Base-by-base conservation (phyloP, 2,329 filamentous ascomycete genomes). In the Apiospora pterosperma region DNA sequence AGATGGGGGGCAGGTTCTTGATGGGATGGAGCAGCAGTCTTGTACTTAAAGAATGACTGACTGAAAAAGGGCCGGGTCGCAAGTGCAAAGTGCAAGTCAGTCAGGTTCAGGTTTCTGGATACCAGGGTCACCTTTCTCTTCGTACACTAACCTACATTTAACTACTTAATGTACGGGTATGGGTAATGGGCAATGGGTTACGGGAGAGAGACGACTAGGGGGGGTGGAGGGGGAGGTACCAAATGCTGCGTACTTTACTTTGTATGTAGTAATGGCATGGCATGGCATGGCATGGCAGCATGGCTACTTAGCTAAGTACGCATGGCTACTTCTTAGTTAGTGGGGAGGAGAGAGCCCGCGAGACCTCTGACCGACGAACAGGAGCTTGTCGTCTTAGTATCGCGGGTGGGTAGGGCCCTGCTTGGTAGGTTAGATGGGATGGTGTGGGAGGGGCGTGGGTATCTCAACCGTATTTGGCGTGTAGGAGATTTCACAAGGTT, bases 391-490 rank as follows among this genome's bases (percentile, higher is more conserved):
- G 34, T 11, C 16, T 38, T 60, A 28, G 34, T 10, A 60, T 60
- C 34, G 58, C 58, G 34, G 48, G 48, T 55, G 48, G 48, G 48
- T 55, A 55, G 48, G 48, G 48, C 48, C 48, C 21, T 19, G 28
- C 58, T 19, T 59, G 36, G 55, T 36, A 36, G 34, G n/a, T 11
- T 23, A 60, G 34, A 36, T 55, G 48, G n/a, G 34, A 60, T 60
- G 58, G 58, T 38, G 58, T 60, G 58, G 58, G 55, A 59, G 55
- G 55, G 55, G 55, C 55, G 31, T 59, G 55, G 34, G 55, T 59
- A 52, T 23, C n/a, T 59, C 55, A 31, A 59, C 55, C 55, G 55
- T 36, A 59, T 59, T 31, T 59, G 55, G 31, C 28, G 16, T 59
- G 55, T 23, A 31, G 21, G 31, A 59, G 28, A 34, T 21, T 21